Evolutionary conservation across 352 stramenopile species (phyloP), one percentile per base, ranked within the genome.

Genomic region (Phytophthora uliginosa): DNA sequence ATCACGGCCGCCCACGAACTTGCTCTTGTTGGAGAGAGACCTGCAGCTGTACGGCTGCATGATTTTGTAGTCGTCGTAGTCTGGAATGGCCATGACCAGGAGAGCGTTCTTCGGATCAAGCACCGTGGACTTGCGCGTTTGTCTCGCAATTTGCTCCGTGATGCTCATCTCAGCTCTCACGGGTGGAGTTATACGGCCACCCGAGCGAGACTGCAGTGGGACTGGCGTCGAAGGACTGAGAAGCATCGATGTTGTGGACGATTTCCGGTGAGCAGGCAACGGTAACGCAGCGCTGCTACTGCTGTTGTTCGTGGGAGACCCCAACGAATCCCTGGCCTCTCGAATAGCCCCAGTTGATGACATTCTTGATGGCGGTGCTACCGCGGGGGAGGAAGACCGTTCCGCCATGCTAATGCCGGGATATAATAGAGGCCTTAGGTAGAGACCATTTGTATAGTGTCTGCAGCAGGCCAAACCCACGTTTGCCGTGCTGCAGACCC

Each of bases 51-150:
- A 94, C 4, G 86, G 86, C 60, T 92, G 83, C 71, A 94, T 68
- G 48, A 89, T 82, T 62, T 89, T 91, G 77, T 90, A 94, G 65
- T 92, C 84, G 62, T 92, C 86, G 64, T 92, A 92, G 66, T 94
- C 86, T 0, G 86, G 84, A 28, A 94, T 94, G 22, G 86, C 86
- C 62, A 94, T 81, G 48, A 91, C 78, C 66, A 89, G 63, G 31
- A 94, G 61, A 20, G 86, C 84, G 53, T 92, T 92, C 71, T 92
- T 92, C 40, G 83, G 79, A 63, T 91, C 75, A 4, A 94, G 80
- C 26, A 94, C 86, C 0, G 83, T 90, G 18, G 84, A 92, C 59
- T 94, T 92, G 57, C 83, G 76, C 1, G 83, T 85, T 53, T 89
- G 82, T 22, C 83, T 73, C 5, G 86, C 86, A 34, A 94, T 91